Base-by-base conservation (phyloP, 306 rosid genomes). In the Acmispon strigosus region DNA sequence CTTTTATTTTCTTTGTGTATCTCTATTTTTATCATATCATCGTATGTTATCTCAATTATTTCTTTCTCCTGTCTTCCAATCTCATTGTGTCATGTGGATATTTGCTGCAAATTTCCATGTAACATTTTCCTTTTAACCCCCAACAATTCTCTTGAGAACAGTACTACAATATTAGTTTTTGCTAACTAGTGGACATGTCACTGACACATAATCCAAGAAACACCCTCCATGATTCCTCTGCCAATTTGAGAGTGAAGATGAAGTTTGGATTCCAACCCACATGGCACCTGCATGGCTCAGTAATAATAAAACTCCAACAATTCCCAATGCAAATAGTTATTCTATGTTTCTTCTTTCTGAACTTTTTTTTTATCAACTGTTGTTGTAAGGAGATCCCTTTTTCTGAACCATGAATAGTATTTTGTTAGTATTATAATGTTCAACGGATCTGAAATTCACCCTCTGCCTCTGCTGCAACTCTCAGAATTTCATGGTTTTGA, bases 401-500 rank as follows among this genome's bases (percentile, higher is more conserved):
- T 49, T 62, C 70, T 74, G 75, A 70, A 83, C 73, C 84, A 78
- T 74, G 77, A 52, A 59, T 43, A 74, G 50, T 57, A 44, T 54
- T 57, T 45, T 52, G 47, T 68, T 69, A 57, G 27, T 74, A 76
- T 68, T 84, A 27, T 84, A 80, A 71, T 76, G 76, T 66, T 39
- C 73, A 65, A 44, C 72, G 80, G 89, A 88, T 91, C 96, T 85
- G 76, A 80, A 82, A 57, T 62, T 66, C 85, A 74, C 66, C 65
- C 74, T 50, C 69, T 69, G 61, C 32, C 69, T 73, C 90, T 81
- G 90, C 90, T 81, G 90, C 81, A 53, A 62, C 60, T 83, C 85
- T 76, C 89, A 78, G 83, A 84, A 82, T 82, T 86, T 84, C 80
- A 84, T 78, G 87, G 74, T 50, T 22, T 72, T 78, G 81, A 71